These are phyloP conservation scores for Apiotrichum siamense DNA, from an alignment of 1,284 basidiomycete genomes.

Conservation along the genomic window DNA sequence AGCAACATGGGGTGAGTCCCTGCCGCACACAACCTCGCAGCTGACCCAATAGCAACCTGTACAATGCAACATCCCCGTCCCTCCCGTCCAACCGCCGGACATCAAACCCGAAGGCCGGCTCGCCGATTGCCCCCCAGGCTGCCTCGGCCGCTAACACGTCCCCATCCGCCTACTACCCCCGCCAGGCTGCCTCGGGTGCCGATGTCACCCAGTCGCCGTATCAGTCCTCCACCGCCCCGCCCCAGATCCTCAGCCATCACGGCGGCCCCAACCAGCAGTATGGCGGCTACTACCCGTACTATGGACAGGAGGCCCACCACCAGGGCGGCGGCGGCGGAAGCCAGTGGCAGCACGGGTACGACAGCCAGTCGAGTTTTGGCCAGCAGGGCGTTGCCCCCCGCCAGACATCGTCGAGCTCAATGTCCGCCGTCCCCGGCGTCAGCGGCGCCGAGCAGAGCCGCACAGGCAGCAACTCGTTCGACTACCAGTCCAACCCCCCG, in stretches of 20 bases:
- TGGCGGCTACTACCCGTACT: slow-evolving; percentile 14
- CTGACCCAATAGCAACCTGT: slow-evolving; percentile 15
- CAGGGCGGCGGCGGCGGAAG: slow-evolving; percentile 8
- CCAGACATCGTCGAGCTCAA: slow-evolving; percentile 13
- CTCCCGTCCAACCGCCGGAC: slow-evolving; percentile 26
- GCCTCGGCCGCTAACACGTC: slow-evolving; percentile 22
- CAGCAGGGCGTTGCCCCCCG: slow-evolving; percentile 9
- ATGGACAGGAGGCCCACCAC: slow-evolving; percentile 10
- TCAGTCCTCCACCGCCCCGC: slow-evolving; percentile 7
- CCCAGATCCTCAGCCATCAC: slow-evolving; percentile 2
- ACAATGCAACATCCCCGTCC: slow-evolving; percentile 23
- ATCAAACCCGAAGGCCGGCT: slow-evolving; percentile 21
- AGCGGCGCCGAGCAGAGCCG: slow-evolving; percentile 4
- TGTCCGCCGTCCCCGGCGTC: slow-evolving; percentile 5
- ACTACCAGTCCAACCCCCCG: slow-evolving; percentile 3
- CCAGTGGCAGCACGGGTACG: slow-evolving; percentile 15
- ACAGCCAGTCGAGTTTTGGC: slow-evolving; percentile 1
- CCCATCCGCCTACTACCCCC: slow-evolving; percentile 28
- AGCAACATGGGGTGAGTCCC: slow-evolving; percentile 26
- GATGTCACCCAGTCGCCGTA: slow-evolving; percentile 16
- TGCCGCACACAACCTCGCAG: background rate
- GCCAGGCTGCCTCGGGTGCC: slow-evolving; percentile 2
- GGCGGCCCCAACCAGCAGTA: slow-evolving; percentile 10
- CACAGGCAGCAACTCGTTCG: slow-evolving; percentile 7
- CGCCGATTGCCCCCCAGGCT: slow-evolving; percentile 15